Evolutionary conservation across 1,284 basidiomycete species (phyloP).

Genomic region (Hemileia vastatrix): DNA sequence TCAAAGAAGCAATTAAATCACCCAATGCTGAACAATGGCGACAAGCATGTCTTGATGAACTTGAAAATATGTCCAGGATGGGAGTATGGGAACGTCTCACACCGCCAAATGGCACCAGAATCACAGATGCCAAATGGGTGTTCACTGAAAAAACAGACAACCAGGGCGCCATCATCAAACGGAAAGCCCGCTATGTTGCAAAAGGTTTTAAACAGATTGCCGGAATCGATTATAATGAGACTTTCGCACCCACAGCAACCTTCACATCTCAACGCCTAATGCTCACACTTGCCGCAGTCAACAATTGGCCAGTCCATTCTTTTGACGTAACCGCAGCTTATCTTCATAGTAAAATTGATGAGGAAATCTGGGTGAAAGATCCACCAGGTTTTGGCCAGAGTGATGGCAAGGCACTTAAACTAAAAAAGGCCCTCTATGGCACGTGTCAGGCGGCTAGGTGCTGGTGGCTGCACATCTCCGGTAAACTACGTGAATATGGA

Average conservation of each 20-base stretch:
- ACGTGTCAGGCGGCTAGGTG: not conserved
- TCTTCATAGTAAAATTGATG: too few species aligned
- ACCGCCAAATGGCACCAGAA: not conserved
- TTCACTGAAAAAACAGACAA: not conserved
- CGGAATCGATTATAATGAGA: too few species aligned
- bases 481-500: not conserved
- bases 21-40: not conserved
- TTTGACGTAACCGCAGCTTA: too few species aligned
- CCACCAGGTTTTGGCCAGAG: too few species aligned
- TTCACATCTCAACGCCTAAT: too few species aligned
- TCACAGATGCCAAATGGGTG: not conserved
- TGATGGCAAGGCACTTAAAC: not conserved
- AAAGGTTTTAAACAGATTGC: not conserved
- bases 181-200: not conserved
- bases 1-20: not conserved
- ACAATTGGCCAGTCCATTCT: too few species aligned
- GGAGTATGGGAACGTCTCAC: not conserved
- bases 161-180: too few species aligned
- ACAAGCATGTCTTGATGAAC: not conserved
- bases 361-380: too few species aligned
- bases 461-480: conserved; percentile 2
- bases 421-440: not conserved
- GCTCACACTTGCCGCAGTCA: too few species aligned
- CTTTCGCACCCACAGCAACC: too few species aligned
- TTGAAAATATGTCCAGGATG: not conserved